Conservation (phyloP, 2,329 filamentous ascomycete species). For the Diaporthe sp. region DNA sequence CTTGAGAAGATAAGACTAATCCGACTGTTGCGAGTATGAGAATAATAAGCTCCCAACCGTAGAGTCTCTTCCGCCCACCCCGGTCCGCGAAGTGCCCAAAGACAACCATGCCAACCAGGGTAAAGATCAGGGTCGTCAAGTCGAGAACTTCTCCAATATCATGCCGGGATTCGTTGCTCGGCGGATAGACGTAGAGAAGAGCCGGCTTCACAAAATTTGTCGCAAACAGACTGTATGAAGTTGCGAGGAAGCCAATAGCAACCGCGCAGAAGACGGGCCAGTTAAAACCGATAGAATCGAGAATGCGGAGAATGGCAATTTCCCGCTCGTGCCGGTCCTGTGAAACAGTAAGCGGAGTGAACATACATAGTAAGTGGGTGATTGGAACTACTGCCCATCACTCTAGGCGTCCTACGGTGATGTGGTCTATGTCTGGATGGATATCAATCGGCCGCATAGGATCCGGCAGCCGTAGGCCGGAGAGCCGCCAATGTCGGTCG, state of each 20-base stretch:
- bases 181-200: conserved; percentile 47
- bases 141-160: conserved; percentile 39
- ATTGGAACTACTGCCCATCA: not conserved
- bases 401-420: not conserved
- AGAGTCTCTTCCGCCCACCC: conserved; percentile 41
- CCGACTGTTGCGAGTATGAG: conserved; percentile 42
- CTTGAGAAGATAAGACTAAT: conserved; percentile 40
- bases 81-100: conserved; percentile 41
- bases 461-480: conserved; percentile 16
- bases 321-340: conserved; percentile 37
- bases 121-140: conserved; percentile 30
- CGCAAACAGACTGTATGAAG: conserved; percentile 49
- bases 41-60: conserved; percentile 40
- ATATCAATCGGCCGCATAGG: conserved; percentile 22
- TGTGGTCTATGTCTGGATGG: conserved; percentile 17
- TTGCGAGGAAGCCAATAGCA: conserved; percentile 48
- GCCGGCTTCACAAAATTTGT: conserved; percentile 48
- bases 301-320: conserved; percentile 36
- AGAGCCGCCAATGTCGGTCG: conserved; percentile 8
- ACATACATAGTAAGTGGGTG: not conserved
- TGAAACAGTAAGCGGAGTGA: not conserved
- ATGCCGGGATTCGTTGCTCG: not conserved
- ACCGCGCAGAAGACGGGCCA: conserved; percentile 48
- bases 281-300: conserved; percentile 46
- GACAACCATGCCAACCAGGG: conserved; percentile 40